Percentiles rank a stretch among this genome's conserved stretches.
Evolutionary conservation across 176 grass and related monocot genomes (phyloP).

Genomic region (Thalia dealbata): DNA sequence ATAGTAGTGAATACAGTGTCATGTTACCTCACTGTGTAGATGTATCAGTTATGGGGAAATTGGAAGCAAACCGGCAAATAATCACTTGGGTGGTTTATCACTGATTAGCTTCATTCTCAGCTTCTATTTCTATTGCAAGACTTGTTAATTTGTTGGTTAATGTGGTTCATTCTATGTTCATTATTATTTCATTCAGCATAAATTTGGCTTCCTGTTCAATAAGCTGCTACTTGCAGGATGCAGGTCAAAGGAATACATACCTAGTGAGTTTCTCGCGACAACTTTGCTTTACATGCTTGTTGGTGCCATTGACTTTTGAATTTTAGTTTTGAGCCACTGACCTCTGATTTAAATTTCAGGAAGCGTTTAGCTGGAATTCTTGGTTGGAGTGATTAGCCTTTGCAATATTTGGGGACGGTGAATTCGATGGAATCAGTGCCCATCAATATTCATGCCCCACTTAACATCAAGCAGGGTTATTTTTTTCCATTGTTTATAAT

Average conservation of each 20-base stretch:
- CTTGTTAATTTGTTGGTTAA: background rate
- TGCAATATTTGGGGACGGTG: background rate
- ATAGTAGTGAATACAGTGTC: background rate
- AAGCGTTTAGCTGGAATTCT: background rate
- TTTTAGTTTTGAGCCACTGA: conserved; percentile 1
- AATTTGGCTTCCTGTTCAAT: background rate
- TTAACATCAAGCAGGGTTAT: background rate
- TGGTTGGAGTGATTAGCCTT: background rate
- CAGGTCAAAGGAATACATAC: background rate
- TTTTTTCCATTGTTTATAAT: background rate
- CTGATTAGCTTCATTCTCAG: background rate
- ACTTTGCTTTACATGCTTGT: background rate
- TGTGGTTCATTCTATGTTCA: background rate
- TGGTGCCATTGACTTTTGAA: background rate
- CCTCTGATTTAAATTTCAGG: too few species aligned
- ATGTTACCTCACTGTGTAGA: background rate
- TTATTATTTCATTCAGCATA: background rate
- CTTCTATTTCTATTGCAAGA: background rate
- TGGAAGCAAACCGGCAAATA: background rate
- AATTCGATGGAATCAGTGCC: background rate
- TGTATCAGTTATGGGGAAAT: background rate
- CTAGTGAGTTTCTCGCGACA: background rate
- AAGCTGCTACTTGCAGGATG: background rate
- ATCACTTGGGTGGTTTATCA: background rate
- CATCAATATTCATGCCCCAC: background rate